phyloP scores from a whole-genome alignment of 345 rosid species.

The Iberis pinnata region DNA sequence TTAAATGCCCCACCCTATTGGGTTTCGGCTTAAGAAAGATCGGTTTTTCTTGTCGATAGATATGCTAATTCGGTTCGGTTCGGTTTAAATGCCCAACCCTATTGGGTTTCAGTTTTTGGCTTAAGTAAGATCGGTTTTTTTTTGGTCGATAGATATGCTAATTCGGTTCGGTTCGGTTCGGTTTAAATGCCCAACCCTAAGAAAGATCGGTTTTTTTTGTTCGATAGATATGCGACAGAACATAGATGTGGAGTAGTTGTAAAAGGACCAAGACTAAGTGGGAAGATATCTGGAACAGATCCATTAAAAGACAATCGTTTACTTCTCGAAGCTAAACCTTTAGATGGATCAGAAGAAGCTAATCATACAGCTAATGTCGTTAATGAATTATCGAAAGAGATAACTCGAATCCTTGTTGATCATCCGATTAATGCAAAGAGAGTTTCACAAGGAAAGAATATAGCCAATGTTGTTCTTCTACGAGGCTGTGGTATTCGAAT shows the following conservation, averaged over 20 bases:
- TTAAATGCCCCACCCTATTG: no score
- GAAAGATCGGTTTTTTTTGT: neutral
- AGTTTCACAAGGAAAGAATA: slow-evolving; percentile 65
- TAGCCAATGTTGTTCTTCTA: slow-evolving; percentile 81
- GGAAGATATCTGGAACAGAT: slow-evolving; percentile 95
- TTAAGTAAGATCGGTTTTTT: neutral
- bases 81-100: no score
- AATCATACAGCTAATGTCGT: slow-evolving; percentile 73
- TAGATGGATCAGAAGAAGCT: slow-evolving; percentile 85
- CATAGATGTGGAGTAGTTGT: slow-evolving; percentile 98
- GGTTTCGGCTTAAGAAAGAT: no score
- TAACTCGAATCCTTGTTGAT: slow-evolving; percentile 57
- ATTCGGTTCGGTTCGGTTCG: no score
- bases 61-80: no score
- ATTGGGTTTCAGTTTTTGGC: neutral
- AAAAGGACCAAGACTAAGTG: slow-evolving; percentile 81
- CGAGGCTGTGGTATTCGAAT: slow-evolving; percentile 95
- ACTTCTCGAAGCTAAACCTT: slow-evolving; percentile 66
- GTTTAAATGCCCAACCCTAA: no score
- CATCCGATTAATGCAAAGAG: slow-evolving; percentile 75
- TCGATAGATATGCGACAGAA: slow-evolving; percentile 83
- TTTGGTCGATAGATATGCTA: slow-evolving; percentile 60
- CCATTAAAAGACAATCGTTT: slow-evolving; percentile 83
- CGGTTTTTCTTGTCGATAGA: no score
- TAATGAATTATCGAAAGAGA: slow-evolving; percentile 78